Base-by-base conservation (phyloP, 192 early-diverging fungal genomes). In the Podila epigama region DNA sequence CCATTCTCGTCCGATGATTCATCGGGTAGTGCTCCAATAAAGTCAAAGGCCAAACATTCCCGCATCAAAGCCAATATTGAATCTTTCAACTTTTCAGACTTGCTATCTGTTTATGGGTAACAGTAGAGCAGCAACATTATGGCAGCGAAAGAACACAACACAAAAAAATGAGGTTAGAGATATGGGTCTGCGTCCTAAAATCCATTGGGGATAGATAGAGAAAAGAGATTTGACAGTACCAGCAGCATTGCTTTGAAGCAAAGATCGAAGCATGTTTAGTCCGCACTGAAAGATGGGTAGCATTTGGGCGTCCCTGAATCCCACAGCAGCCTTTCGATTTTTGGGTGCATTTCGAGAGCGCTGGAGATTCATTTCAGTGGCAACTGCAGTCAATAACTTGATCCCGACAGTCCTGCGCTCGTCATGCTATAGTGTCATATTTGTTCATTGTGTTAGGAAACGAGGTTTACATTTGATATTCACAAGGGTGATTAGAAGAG, bases 261-360 rank as follows among this genome's bases (percentile, higher is more conserved):
- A 59, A 29, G 60, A 31, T 15, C 28, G 53, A 1, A 77, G 56
- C 66, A 68, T 68, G 56, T 22, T 51, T 4, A 77, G 29, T 12
- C 65, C 65, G 4, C 41, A 51, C 29, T 68, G 59, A 36, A 77
- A 77, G n/a, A 68, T 77, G 15, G 73, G 65, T 27, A 68, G 51
- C 10, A 77, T 22, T 12, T 77, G 73, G n/a, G 60, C 29, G 33
- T 77, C 73, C 27, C 73, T 61, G 56, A 77, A 77, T 5, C 73
- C 73, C 2, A 77, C 61, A 16, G 73, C 73, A 16, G 66, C 37
- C 35, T 77, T 77, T 18, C 73, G 50, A 25, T 63, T 59, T 28
- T 53, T 77, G 31, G 62, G 60, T 20, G 51, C 60, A 40, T 68
- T 68, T 4, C 41, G 27, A 22, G 55, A 27, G 4, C 73, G 66